Conservation (phyloP, 257 asterid species). For the Solanum lignicaule region DNA sequence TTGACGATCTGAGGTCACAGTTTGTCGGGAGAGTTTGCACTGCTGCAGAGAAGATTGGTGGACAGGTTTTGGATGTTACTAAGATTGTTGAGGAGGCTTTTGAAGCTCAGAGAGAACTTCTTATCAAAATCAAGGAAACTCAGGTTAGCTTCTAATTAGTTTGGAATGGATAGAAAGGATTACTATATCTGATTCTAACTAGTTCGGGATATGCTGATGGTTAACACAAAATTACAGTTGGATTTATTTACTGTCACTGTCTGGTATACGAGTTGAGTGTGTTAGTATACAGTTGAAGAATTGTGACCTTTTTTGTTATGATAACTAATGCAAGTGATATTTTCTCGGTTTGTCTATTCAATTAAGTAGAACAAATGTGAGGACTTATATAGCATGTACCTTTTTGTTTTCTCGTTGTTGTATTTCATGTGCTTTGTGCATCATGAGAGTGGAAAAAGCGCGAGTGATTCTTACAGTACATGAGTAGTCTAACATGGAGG, state of each 20-base stretch:
- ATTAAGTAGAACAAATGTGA: not conserved
- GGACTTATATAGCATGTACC: not conserved
- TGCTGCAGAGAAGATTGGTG: constrained; percentile 90
- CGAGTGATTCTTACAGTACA: not conserved
- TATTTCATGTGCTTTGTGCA: not conserved
- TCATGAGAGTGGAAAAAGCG: not conserved
- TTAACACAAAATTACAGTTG: not conserved
- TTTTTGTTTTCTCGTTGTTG: not conserved
- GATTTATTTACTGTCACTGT: not conserved
- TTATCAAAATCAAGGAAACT: constrained; percentile 57
- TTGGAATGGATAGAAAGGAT: not conserved
- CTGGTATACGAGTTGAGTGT: not conserved
- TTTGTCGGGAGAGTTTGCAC: constrained; percentile 38
- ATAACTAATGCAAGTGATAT: not conserved
- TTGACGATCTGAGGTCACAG: constrained; percentile 68
- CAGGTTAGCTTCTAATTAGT: constrained; percentile 25
- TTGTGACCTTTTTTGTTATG: not conserved
- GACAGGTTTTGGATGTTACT: constrained; percentile 66
- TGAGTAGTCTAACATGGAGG: not conserved
- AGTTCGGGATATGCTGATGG: not conserved
- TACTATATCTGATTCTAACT: not conserved
- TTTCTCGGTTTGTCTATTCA: not conserved
- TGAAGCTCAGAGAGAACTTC: constrained; percentile 63
- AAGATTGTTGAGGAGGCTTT: constrained; percentile 62
- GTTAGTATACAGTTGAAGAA: not conserved